Evolutionary conservation across 768 basidiomycete species (phyloP), one percentile per base, ranked within the genome.

Genomic region (Mycena amicta): DNA sequence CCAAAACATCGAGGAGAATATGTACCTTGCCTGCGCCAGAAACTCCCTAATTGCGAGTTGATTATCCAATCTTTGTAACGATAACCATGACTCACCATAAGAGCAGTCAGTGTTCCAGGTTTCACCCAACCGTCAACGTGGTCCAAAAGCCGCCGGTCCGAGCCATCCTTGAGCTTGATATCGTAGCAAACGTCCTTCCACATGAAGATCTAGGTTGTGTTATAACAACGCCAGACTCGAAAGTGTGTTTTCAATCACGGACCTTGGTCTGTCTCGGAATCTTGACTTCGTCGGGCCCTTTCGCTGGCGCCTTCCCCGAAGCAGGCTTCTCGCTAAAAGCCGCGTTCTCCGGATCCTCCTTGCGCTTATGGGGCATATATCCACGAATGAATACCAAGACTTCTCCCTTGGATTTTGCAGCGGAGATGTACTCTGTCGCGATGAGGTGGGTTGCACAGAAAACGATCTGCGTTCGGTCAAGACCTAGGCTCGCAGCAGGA

Each of bases 91-190:
- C 63, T 22, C 20, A 68, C 82, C 81, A 84, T 82, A 18, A 84
- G 71, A 2, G 82, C 82, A 0, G 79, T 82, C 31, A 81, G 68
- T 23, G 75, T 80, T 1, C 83, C 82, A 1, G 83, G 82, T 39
- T 75, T 74, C 53, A 81, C 79, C 60, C 77, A 83, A 4, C 81
- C 81, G 41, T 75, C 77, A 18, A 83, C 74, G 50, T 78, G 68
- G 63, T 81, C 74, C 22, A 83, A 71, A 0, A 83, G 49, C 12
- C 62, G 68, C 28, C 66, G 28, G 16, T 63, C 57, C 18, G 66
- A 53, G 1, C 56, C 52, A 12, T 69, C 70, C 31, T 67, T 66
- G 45, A 72, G 65, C 55, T 65, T 67, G 56, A 71, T 67, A 61
- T 72, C 75, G 62, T 80, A 82, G 69, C 74, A 74, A 2, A 77